Evolutionary conservation across 2,329 filamentous ascomycete species (phyloP).

Genomic region (Leptographium galeiforme): DNA sequence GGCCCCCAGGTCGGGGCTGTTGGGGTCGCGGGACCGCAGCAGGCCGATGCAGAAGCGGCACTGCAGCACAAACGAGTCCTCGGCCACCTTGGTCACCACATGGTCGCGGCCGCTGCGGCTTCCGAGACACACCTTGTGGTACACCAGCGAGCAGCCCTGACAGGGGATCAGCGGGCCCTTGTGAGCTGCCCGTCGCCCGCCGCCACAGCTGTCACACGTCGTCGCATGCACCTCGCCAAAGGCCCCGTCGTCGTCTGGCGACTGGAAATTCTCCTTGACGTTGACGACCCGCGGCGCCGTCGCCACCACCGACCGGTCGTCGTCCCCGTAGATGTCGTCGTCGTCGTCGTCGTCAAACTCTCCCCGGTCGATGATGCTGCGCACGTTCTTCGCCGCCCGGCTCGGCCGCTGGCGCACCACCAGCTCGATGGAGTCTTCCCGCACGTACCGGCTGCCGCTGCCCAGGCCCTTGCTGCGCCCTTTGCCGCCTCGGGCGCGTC

Average conservation of each 20-base stretch:
- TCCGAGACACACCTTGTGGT: constrained; percentile 75
- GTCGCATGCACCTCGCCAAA: constrained; percentile 61
- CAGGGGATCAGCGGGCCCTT: constrained; percentile 70
- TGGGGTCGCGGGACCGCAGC: constrained; percentile 52
- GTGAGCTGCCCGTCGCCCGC: constrained; percentile 34
- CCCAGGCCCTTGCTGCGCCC: neutral
- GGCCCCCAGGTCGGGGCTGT: constrained; percentile 53
- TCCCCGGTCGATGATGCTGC: constrained; percentile 32
- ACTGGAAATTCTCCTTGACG: constrained; percentile 62
- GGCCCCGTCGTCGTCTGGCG: constrained; percentile 33
- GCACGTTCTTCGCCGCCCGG: constrained; percentile 23
- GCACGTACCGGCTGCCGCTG: neutral
- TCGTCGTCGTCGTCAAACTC: constrained; percentile 38
- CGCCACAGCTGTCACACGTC: constrained; percentile 58
- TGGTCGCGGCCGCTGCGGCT: constrained; percentile 65
- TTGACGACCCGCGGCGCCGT: constrained; percentile 41
- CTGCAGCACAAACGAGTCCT: constrained; percentile 72
- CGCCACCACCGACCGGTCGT: constrained; percentile 21
- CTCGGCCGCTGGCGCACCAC: constrained; percentile 33
- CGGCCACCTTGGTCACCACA: constrained; percentile 69
- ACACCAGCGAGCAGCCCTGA: constrained; percentile 77
- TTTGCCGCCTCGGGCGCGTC: constrained; percentile 5
- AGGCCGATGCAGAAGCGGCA: constrained; percentile 72
- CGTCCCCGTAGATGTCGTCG: constrained; percentile 32
- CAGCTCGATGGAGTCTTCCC: constrained; percentile 33